Conservation (phyloP, 495 filamentous ascomycete species). For the Alectoria sarmentosa region DNA sequence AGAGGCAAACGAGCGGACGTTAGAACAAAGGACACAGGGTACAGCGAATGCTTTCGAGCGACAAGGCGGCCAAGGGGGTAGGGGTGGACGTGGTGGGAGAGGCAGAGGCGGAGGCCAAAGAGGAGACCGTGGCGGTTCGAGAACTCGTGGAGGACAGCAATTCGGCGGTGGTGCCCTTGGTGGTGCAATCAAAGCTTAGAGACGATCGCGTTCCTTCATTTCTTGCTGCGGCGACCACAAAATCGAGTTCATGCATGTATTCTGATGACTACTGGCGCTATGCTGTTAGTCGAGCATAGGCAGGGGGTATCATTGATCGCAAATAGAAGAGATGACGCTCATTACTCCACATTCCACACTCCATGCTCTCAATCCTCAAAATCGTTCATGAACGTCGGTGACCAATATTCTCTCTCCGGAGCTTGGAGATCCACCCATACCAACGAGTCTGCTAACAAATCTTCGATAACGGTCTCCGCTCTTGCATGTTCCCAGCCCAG, state of each 20-base stretch:
- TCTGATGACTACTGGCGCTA: conserved; percentile 20
- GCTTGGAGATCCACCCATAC: conserved; percentile 91
- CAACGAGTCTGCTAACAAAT: conserved; percentile 82
- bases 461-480: conserved; percentile 81
- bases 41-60: conserved; percentile 91
- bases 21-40: conserved; percentile 94
- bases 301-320: conserved; percentile 12
- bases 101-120: conserved; percentile 61
- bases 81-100: conserved; percentile 60
- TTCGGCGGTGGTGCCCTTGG: conserved; percentile 56
- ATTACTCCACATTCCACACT: not conserved
- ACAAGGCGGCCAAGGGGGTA: conserved; percentile 67
- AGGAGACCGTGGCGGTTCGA: conserved; percentile 52
- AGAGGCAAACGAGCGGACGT: conserved; percentile 92
- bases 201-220: conserved; percentile 16
- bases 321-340: conserved; percentile 1
- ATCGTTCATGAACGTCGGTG: conserved; percentile 43
- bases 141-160: conserved; percentile 52
- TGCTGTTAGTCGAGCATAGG: conserved; percentile 6
- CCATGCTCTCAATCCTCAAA: conserved; percentile 20
- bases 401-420: conserved; percentile 92
- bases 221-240: conserved; percentile 8
- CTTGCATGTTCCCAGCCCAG: conserved; percentile 77
- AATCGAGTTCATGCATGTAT: conserved; percentile 18
- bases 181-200: conserved; percentile 56